A percentile compares a stretch with the other conserved stretches of the same genome.
These are phyloP conservation scores for Lachancea waltii DNA, from an alignment of 805 yeast species.

Conservation along the genomic window DNA sequence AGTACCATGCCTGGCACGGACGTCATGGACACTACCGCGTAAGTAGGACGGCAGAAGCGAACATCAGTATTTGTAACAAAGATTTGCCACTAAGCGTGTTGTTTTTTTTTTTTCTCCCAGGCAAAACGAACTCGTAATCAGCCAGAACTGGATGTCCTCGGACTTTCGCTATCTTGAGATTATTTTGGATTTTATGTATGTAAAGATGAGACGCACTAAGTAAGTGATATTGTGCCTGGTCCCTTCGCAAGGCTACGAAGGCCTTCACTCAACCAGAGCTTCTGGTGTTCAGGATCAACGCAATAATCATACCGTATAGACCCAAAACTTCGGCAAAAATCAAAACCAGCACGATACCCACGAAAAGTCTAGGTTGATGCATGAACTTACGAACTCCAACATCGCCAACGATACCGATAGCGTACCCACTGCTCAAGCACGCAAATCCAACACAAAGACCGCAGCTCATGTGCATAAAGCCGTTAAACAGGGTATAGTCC, in stretches of 20 bases:
- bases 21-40: slow-evolving; percentile 33
- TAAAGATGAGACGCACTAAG: too few species aligned
- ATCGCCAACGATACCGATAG: slow-evolving; percentile 91
- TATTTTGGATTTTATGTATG: neutral
- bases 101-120: too few species aligned
- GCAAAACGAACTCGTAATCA: too few species aligned
- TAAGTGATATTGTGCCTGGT: too few species aligned
- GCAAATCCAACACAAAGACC: slow-evolving; percentile 96
- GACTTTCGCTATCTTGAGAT: neutral
- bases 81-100: too few species aligned
- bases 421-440: slow-evolving; percentile 93
- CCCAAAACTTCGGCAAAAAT: slow-evolving; percentile 91
- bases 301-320: slow-evolving; percentile 90
- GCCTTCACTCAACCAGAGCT: slow-evolving; percentile 48
- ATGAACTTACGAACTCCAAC: slow-evolving; percentile 84
- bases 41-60: slow-evolving; percentile 1
- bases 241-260: neutral
- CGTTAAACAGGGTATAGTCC: slow-evolving; percentile 81
- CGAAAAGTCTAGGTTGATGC: slow-evolving; percentile 85
- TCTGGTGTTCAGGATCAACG: slow-evolving; percentile 84
- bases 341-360: slow-evolving; percentile 81
- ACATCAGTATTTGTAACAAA: neutral
- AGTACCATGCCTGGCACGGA: slow-evolving; percentile 30
- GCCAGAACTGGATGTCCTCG: neutral
- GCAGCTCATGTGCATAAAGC: slow-evolving; percentile 97